These are phyloP conservation scores for Ceratocystis lukuohia DNA, from an alignment of 2,329 filamentous ascomycete species.

Conservation along the genomic window DNA sequence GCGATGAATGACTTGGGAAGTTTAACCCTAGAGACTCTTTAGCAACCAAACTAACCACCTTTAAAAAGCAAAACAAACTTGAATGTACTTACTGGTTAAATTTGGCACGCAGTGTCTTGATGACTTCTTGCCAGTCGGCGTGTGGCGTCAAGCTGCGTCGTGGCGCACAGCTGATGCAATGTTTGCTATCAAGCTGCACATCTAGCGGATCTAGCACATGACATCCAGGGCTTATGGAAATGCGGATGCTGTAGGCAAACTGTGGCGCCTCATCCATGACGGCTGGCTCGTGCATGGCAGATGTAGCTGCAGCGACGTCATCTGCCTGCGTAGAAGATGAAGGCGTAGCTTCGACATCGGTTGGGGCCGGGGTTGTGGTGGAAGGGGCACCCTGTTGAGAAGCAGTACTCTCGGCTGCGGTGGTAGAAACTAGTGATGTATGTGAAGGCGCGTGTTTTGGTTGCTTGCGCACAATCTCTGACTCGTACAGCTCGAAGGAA, in stretches of 20 bases:
- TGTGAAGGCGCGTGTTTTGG: conserved; percentile 27
- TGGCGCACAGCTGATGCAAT: conserved; percentile 92
- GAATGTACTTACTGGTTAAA: conserved; percentile 66
- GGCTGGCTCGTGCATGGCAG: conserved; percentile 23
- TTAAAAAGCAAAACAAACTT: conserved; percentile 18
- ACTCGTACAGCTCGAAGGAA: conserved; percentile 95
- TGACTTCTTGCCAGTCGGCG: conserved; percentile 90
- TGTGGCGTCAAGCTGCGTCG: conserved; percentile 80
- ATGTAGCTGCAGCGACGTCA: background rate
- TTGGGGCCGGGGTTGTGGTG: background rate
- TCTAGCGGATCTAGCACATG: conserved; percentile 94
- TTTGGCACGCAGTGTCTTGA: conserved; percentile 85
- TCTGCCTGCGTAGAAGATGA: background rate
- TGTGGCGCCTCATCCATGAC: conserved; percentile 45
- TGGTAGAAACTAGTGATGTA: conserved; percentile 17
- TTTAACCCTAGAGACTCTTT: conserved; percentile 39
- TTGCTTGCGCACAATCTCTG: conserved; percentile 50
- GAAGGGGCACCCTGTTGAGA: background rate
- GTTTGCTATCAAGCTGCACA: conserved; percentile 88
- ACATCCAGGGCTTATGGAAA: conserved; percentile 88
- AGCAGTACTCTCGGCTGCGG: background rate
- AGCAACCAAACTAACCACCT: conserved; percentile 13
- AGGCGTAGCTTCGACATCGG: background rate
- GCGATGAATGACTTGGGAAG: conserved; percentile 52
- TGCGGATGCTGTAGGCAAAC: conserved; percentile 91